Evolutionary conservation across 2,329 filamentous ascomycete species (phyloP).

Genomic region (Drechslera avenae): DNA sequence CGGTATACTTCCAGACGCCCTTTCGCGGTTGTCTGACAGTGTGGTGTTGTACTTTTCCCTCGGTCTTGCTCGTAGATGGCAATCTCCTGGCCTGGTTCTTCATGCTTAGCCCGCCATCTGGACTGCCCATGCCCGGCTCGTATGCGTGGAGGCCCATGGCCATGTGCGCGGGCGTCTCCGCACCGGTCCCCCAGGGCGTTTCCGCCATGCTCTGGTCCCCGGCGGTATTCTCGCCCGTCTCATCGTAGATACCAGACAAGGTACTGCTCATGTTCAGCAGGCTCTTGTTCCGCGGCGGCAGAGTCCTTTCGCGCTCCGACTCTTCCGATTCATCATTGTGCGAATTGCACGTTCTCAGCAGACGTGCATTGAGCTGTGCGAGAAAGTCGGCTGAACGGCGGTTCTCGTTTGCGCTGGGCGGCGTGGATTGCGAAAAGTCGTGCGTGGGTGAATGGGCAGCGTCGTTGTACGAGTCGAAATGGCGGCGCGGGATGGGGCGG

Average conservation of each 20-base stretch:
- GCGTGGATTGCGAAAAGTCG: conserved; percentile 26
- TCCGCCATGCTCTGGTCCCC: conserved; percentile 58
- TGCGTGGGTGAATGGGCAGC: conserved; percentile 36
- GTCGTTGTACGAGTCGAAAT: conserved; percentile 33
- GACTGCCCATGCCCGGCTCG: conserved; percentile 33
- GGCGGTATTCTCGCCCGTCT: conserved; percentile 31
- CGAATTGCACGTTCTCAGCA: conserved; percentile 38
- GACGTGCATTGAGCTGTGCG: conserved; percentile 45
- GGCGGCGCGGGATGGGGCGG: conserved; percentile 47
- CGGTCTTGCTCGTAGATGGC: conserved; percentile 2
- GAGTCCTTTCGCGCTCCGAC: conserved; percentile 29
- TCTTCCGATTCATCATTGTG: conserved; percentile 30
- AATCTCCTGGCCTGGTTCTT: conserved; percentile 24
- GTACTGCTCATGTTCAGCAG: conserved; percentile 87
- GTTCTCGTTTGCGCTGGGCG: conserved; percentile 27
- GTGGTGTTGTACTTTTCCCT: conserved; percentile 8
- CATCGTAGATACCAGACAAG: conserved; percentile 84
- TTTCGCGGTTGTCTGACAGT: conserved; percentile 16
- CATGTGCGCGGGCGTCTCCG: conserved; percentile 65
- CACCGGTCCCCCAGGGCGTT: conserved; percentile 80
- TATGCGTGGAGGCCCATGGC: conserved; percentile 22
- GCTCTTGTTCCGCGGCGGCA: conserved; percentile 69
- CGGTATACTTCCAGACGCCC: conserved; percentile 52
- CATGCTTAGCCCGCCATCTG: conserved; percentile 34
- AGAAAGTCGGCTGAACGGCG: conserved; percentile 42